Conservation (phyloP, 2,329 filamentous ascomycete species). For the Davidsoniella australis region DNA sequence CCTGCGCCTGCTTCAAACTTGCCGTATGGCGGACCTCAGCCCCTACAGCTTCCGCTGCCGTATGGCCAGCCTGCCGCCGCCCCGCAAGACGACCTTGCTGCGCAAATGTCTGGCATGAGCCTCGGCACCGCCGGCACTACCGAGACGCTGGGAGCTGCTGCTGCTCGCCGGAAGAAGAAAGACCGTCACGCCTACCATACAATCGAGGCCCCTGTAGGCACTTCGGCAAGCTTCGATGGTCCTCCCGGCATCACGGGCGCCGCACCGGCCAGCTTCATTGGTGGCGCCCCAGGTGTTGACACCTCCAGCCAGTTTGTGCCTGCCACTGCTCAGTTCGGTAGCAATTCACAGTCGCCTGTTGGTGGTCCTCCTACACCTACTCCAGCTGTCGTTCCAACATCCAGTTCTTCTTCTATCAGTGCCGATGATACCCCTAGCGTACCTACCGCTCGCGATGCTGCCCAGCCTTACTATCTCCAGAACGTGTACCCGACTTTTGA, state of each 20-base stretch:
- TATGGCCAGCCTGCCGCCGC: background rate
- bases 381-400: conserved; percentile 17
- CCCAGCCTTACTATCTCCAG: conserved; percentile 68
- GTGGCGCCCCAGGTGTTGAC: conserved; percentile 7
- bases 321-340: conserved; percentile 16
- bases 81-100: conserved; percentile 32
- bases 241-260: conserved; percentile 31
- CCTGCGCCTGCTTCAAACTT: conserved; percentile 5
- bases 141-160: conserved; percentile 24
- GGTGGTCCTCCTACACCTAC: conserved; percentile 19
- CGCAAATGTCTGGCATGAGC: conserved; percentile 65
- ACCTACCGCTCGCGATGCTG: conserved; percentile 63
- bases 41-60: conserved; percentile 1
- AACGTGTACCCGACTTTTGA: conserved; percentile 94
- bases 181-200: conserved; percentile 84
- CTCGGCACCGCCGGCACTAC: conserved; percentile 27
- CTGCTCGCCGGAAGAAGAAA: conserved; percentile 67
- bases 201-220: conserved; percentile 50
- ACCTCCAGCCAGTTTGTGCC: conserved; percentile 22
- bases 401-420: conserved; percentile 43
- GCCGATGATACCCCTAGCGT: conserved; percentile 88
- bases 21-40: conserved; percentile 8
- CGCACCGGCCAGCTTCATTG: conserved; percentile 3
- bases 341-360: conserved; percentile 14
- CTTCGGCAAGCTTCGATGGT: conserved; percentile 53